A percentile compares a stretch with the other conserved stretches of the same genome.
Conservation (phyloP, 495 filamentous ascomycete species). For the Bombardia bombarda region DNA sequence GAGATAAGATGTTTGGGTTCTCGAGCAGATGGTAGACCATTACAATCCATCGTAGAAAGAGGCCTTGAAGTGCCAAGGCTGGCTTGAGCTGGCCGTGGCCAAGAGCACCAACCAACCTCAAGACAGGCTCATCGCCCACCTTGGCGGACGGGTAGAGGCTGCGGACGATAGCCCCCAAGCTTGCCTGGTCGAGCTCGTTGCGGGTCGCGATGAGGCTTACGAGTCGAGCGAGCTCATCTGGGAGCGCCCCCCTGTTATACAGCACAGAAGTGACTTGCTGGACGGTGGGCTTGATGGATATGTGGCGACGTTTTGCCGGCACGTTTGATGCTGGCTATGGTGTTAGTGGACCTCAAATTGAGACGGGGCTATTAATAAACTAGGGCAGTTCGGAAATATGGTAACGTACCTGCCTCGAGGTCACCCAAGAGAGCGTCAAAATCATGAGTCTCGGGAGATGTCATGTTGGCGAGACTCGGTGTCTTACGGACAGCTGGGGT, state of each 20-base stretch:
- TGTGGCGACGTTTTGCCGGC: conserved; percentile 39
- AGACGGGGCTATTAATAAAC: not conserved
- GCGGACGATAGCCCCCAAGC: conserved; percentile 56
- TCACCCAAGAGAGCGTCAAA: conserved; percentile 19
- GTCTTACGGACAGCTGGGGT: too few species aligned
- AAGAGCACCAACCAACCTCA: conserved; percentile 63
- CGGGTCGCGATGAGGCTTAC: conserved; percentile 58
- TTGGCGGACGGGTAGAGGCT: conserved; percentile 65
- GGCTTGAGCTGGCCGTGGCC: conserved; percentile 76
- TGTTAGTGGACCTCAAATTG: conserved; percentile 1
- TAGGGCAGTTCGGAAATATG: too few species aligned
- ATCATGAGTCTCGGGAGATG: conserved; percentile 3
- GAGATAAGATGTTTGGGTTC: conserved; percentile 54
- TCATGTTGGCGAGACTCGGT: too few species aligned
- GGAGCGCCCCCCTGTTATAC: conserved; percentile 59
- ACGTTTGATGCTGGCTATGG: conserved; percentile 34
- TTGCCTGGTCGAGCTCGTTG: conserved; percentile 69
- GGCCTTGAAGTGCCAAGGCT: conserved; percentile 55
- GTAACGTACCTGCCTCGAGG: conserved; percentile 20
- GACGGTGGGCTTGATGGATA: conserved; percentile 37
- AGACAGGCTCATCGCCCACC: conserved; percentile 52
- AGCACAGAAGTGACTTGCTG: conserved; percentile 42
- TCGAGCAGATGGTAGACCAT: conserved; percentile 69
- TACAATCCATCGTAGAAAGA: conserved; percentile 72
- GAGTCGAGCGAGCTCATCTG: conserved; percentile 49